These are phyloP conservation scores for Colletotrichum ledebouriae DNA, from an alignment of 2,329 filamentous ascomycete species.

Conservation along the genomic window DNA sequence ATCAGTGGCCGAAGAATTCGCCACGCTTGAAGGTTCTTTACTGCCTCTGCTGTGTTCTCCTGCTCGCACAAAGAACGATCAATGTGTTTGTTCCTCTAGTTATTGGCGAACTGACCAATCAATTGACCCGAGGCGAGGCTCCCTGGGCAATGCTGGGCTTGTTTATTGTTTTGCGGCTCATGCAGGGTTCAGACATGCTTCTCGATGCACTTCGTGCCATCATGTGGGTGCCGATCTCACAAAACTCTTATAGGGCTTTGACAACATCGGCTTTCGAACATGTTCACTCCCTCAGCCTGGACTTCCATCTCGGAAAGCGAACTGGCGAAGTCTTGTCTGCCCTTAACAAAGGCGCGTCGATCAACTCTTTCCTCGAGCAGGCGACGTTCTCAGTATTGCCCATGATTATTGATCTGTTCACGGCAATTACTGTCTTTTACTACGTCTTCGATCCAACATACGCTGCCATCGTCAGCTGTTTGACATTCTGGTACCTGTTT, in stretches of 20 bases:
- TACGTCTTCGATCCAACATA: constrained; percentile 80
- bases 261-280: constrained; percentile 98
- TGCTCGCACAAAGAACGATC: constrained; percentile 84
- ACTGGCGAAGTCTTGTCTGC: constrained; percentile 97
- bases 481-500: constrained; percentile 97
- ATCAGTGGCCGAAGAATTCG: constrained; percentile 93
- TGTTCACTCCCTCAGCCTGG: constrained; percentile 92
- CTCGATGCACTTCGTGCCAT: constrained; percentile 85
- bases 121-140: constrained; percentile 66
- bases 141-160: constrained; percentile 77
- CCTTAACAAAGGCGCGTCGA: constrained; percentile 93
- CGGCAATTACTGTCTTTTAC: constrained; percentile 87
- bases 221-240: constrained; percentile 96
- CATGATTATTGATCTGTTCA: constrained; percentile 90
- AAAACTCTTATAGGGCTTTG: constrained; percentile 95
- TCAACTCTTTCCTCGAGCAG: constrained; percentile 97
- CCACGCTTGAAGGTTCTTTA: constrained; percentile 81
- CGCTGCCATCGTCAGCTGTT: constrained; percentile 87
- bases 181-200: constrained; percentile 91
- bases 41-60: constrained; percentile 83
- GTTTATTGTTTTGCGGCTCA: constrained; percentile 82
- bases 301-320: constrained; percentile 96
- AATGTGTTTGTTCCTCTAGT: constrained; percentile 90
- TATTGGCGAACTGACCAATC: constrained; percentile 83
- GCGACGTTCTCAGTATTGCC: constrained; percentile 96